Base-by-base conservation (phyloP, 768 basidiomycete genomes). In the Amanita subjunquillea region DNA sequence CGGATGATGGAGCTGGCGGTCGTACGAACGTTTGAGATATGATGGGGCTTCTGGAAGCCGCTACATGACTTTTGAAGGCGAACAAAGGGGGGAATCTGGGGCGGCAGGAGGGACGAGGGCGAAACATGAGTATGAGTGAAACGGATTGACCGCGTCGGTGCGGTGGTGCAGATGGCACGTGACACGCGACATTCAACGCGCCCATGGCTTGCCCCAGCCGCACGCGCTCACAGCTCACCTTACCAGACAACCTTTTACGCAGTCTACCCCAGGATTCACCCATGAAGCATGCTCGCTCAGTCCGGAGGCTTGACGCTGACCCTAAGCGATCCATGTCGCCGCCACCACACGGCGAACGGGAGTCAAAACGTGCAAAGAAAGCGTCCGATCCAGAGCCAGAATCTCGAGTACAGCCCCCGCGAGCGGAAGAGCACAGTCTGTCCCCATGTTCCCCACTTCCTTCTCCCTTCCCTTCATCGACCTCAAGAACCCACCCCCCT, bases 191-290 rank as follows among this genome's bases (percentile, higher is more conserved):
- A 59, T 59, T 59, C 62, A 62, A 64, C 62, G 59, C 59, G 57
- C 34, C 58, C 55, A 10, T 20, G 17, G 9, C 50, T 23, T 17
- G 29, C 20, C 17, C 3, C 22, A 52, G 43, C 25, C 51, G 51
- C 32, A 80, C 77, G 15, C 72, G 80, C 59, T 82, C 79, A 43
- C 78, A 79, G 60, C 65, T 76, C 56, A 66, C 69, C 27, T 62
- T 78, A 25, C 67, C 76, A 25, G 72, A 80, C 62, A 62, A 67
- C 22, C 64, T 77, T n/a, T 64, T 79, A 22, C 23, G 45, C n/a
- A 67, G 65, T 39, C 60, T 78, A 44, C 65, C 77, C 29, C 69
- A 71, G 32, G 64, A 67, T 27, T 80, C 78, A 20, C 78, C 79
- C 2, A 67, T 80, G 66, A 80, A 81, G 61, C 67, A 70, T 59